phyloP scores from a whole-genome alignment of 2,329 filamentous ascomycete genomes.

The Cladosporium sp. region DNA sequence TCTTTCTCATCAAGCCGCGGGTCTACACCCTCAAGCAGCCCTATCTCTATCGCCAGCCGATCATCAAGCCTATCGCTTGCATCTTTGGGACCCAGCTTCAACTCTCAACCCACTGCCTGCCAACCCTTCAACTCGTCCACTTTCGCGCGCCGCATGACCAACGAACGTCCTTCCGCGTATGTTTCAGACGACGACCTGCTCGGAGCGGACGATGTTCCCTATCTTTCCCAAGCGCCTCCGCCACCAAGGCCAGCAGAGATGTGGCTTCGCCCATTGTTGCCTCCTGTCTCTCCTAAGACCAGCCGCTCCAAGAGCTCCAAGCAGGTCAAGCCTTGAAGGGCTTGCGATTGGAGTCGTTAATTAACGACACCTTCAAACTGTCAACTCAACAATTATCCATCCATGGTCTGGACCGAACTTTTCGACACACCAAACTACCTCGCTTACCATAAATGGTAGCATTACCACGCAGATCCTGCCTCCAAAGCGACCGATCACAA shows the following conservation, averaged over 20 bases:
- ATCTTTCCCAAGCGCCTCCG: slow-evolving; percentile 37
- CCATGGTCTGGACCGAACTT: slow-evolving; percentile 1
- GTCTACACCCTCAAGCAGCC: slow-evolving; percentile 20
- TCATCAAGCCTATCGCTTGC: slow-evolving; percentile 26
- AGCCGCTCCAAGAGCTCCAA: slow-evolving; percentile 20
- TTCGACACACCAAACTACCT: neutral
- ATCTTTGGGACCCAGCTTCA: slow-evolving; percentile 23
- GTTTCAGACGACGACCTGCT: slow-evolving; percentile 43
- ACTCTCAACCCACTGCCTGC: slow-evolving; percentile 24
- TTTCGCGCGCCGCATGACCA: slow-evolving; percentile 13
- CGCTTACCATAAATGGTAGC: neutral
- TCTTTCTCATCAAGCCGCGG: slow-evolving; percentile 20
- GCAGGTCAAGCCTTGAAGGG: slow-evolving; percentile 19
- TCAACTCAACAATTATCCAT: neutral
- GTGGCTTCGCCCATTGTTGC: slow-evolving; percentile 37
- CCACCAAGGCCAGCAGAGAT: slow-evolving; percentile 38
- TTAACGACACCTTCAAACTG: neutral
- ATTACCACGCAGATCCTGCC: neutral
- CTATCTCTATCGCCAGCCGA: slow-evolving; percentile 21
- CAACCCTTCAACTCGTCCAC: slow-evolving; percentile 22
- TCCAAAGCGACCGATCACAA: slow-evolving; percentile 5
- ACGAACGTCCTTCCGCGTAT: slow-evolving; percentile 35
- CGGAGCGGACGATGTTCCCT: slow-evolving; percentile 38
- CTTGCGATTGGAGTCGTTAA: neutral
- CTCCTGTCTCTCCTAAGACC: slow-evolving; percentile 28